Conservation (phyloP, 352 stramenopile genomes). For the Pythium diclinum region DNA sequence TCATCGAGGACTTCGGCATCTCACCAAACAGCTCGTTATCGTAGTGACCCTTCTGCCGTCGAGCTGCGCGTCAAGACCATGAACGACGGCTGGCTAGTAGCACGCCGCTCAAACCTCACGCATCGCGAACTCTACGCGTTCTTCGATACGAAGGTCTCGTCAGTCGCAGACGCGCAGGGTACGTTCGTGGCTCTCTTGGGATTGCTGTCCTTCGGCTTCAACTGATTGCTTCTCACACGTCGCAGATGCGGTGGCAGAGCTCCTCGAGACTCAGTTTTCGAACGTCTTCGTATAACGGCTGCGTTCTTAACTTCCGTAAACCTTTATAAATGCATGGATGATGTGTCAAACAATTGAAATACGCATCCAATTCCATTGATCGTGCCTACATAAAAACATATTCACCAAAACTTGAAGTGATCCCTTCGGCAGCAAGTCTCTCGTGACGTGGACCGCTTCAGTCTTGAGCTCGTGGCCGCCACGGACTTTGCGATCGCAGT, state of each 20-base stretch:
- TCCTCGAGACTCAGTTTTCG: constrained; percentile 53
- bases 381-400: background rate
- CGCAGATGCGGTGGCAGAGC: constrained; percentile 43
- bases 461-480: background rate
- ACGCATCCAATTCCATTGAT: no score
- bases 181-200: constrained; percentile 8
- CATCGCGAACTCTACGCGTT: constrained; percentile 56
- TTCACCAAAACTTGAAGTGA: background rate
- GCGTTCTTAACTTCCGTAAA: constrained; percentile 14
- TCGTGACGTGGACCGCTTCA: constrained; percentile 1
- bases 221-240: constrained; percentile 11
- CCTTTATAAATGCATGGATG: constrained; percentile 13
- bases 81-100: constrained; percentile 53
- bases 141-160: constrained; percentile 61
- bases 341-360: constrained; percentile 16
- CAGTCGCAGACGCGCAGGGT: constrained; percentile 53
- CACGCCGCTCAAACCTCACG: constrained; percentile 43
- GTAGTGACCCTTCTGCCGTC: constrained; percentile 27
- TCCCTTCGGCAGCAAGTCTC: background rate
- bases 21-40: background rate
- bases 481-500: background rate
- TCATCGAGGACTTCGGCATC: no score
- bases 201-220: no score
- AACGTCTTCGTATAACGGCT: constrained; percentile 30
- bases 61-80: constrained; percentile 59